Percentiles rank a stretch among this genome's conserved stretches.
These are phyloP conservation scores for Massariosphaeria phaeospora DNA, from an alignment of 495 filamentous ascomycete species.

Conservation along the genomic window DNA sequence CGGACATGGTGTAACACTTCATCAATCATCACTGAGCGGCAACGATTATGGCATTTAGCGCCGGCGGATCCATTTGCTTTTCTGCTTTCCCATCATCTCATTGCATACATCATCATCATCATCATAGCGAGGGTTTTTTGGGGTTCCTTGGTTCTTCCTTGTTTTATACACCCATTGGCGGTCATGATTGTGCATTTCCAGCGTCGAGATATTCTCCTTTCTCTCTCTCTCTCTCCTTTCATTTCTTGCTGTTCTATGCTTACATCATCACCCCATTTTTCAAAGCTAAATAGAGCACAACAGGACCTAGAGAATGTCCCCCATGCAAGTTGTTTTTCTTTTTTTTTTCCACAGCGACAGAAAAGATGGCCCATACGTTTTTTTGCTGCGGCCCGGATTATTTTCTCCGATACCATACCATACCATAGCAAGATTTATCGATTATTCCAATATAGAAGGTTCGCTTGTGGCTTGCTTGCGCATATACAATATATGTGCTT, in stretches of 20 bases:
- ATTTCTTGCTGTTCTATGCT: constrained; percentile 7
- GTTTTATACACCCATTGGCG: constrained; percentile 29
- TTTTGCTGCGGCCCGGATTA: too few relatives aligned
- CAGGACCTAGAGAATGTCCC: too few relatives aligned
- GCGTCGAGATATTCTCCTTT: constrained; percentile 2
- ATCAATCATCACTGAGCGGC: constrained; percentile 24
- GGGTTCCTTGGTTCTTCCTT: constrained; percentile 11
- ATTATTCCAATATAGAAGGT: too few relatives aligned
- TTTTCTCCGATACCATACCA: too few relatives aligned
- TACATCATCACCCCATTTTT: constrained; percentile 6
- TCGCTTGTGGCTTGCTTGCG: too few relatives aligned
- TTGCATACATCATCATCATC: constrained; percentile 3
- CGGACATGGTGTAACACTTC: constrained; percentile 6
- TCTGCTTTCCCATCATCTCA: constrained; percentile 9
- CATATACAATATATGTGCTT: too few relatives aligned
- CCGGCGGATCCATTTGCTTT: constrained; percentile 17
- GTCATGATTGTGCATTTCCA: constrained; percentile 30
- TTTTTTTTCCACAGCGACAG: too few relatives aligned
- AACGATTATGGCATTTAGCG: constrained; percentile 35
- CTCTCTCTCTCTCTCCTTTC: constrained; percentile 1
- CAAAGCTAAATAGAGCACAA: too few relatives aligned
- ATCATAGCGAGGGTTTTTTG: constrained; percentile 25
- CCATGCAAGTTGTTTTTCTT: too few relatives aligned
- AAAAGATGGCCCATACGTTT: constrained; percentile 20
- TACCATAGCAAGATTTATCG: too few relatives aligned